Percentiles rank a stretch among this genome's conserved stretches.
Evolutionary conservation across 2,329 filamentous ascomycete species (phyloP).

Genomic region (Pseudofabraea citricarpa): DNA sequence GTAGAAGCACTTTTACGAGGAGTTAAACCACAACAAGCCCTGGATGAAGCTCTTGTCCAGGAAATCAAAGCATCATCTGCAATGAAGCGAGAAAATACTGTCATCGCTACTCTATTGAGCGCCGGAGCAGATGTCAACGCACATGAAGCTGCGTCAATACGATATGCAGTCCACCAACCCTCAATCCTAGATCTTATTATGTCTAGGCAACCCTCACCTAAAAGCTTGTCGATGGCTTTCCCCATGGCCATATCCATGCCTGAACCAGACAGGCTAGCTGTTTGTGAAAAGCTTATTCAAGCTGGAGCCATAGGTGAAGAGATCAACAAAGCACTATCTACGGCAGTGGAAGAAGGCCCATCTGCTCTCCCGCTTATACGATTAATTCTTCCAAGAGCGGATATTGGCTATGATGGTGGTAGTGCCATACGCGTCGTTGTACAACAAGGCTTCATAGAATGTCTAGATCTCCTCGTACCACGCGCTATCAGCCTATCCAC

Average conservation of each 20-base stretch:
- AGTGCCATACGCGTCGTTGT: slow-evolving; percentile 4
- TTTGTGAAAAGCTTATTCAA: slow-evolving; percentile 13
- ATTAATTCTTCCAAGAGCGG: slow-evolving; percentile 8
- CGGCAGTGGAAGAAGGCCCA: slow-evolving; percentile 6
- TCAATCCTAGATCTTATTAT: slow-evolving; percentile 46
- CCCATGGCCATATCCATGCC: slow-evolving; percentile 6
- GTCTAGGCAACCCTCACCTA: slow-evolving; percentile 33
- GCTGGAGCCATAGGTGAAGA: slow-evolving; percentile 10
- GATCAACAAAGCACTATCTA: slow-evolving; percentile 8
- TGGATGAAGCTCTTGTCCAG: slow-evolving; percentile 42
- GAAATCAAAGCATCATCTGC: slow-evolving; percentile 45
- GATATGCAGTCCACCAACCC: slow-evolving; percentile 42
- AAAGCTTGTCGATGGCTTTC: slow-evolving; percentile 19
- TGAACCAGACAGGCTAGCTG: slow-evolving; percentile 4
- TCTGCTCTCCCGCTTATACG: slow-evolving; percentile 3
- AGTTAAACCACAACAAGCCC: slow-evolving; percentile 36
- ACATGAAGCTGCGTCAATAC: slow-evolving; percentile 45
- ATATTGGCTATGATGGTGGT: slow-evolving; percentile 11
- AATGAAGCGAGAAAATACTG: slow-evolving; percentile 35
- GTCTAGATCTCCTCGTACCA: slow-evolving; percentile 8
- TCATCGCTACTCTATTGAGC: slow-evolving; percentile 42
- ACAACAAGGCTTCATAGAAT: slow-evolving; percentile 7
- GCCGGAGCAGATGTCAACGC: slow-evolving; percentile 51
- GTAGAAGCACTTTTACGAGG: slow-evolving; percentile 41
- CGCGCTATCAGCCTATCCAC: slow-evolving; percentile 4